phyloP scores from a whole-genome alignment of 371 early-diverging fungal species.

The Mucor racemosus region DNA sequence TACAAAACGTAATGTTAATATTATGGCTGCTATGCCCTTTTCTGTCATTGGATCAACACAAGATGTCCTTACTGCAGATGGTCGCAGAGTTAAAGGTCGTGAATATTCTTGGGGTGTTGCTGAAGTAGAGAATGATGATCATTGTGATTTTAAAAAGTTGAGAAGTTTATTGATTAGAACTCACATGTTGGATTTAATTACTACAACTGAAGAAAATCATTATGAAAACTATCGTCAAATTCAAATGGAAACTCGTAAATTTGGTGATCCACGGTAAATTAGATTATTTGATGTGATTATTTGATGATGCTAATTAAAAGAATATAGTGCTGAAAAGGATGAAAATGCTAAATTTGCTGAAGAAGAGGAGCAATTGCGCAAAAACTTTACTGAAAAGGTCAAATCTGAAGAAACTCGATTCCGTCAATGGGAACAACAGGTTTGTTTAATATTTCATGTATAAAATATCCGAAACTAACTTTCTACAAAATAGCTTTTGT shows the following conservation, averaged over 20 bases:
- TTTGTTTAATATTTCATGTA: slow-evolving; percentile 24
- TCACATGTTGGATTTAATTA: slow-evolving; percentile 94
- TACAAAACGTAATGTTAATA: slow-evolving; percentile 79
- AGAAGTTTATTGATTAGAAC: slow-evolving; percentile 91
- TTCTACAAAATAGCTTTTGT: slow-evolving; percentile 70
- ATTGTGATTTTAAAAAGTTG: slow-evolving; percentile 94
- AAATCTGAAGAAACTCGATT: slow-evolving; percentile 91
- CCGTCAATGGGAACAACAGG: slow-evolving; percentile 95
- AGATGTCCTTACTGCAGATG: slow-evolving; percentile 79
- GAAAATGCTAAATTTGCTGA: slow-evolving; percentile 94
- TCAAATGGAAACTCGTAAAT: slow-evolving; percentile 84
- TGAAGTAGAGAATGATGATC: slow-evolving; percentile 90
- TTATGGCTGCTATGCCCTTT: slow-evolving; percentile 93
- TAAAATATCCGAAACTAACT: background rate
- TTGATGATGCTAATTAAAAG: no score
- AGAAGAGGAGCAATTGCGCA: slow-evolving; percentile 87
- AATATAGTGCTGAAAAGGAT: slow-evolving; percentile 59
- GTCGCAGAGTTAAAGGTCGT: slow-evolving; percentile 84
- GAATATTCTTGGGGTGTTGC: slow-evolving; percentile 96
- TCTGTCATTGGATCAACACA: slow-evolving; percentile 92
- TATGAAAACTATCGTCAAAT: slow-evolving; percentile 89
- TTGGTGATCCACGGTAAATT: slow-evolving; percentile 75
- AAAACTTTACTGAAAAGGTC: slow-evolving; percentile 94
- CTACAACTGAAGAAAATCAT: slow-evolving; percentile 88
- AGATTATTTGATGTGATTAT: no score